These are phyloP conservation scores for Rhododendron ovatum DNA, from an alignment of 148 eudicot species.

Conservation along the genomic window DNA sequence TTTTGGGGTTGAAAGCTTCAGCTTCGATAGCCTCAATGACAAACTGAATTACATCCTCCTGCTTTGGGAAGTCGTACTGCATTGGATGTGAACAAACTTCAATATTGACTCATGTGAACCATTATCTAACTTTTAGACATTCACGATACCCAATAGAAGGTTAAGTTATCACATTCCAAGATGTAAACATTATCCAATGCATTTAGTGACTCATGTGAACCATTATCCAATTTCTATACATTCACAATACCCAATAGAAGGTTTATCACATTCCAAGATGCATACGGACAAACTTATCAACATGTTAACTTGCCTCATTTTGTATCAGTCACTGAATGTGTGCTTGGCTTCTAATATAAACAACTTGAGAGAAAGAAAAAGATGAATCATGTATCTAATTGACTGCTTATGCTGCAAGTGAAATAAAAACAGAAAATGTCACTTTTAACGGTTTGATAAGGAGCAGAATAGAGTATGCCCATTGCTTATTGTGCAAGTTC, in stretches of 20 bases:
- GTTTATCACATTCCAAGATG: background rate
- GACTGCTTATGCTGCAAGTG: background rate
- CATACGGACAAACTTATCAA: background rate
- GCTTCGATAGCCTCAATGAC: constrained; percentile 96
- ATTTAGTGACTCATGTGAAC: background rate
- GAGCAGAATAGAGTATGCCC: background rate
- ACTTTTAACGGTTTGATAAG: background rate
- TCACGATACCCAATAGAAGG: background rate
- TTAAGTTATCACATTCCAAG: background rate
- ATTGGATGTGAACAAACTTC: constrained; percentile 14
- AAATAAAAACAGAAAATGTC: background rate
- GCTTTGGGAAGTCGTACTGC: constrained; percentile 97
- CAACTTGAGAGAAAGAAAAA: background rate
- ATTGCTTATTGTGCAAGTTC: background rate
- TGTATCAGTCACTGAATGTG: background rate
- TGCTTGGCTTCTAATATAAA: background rate
- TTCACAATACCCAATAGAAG: background rate
- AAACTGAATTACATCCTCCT: constrained; percentile 85
- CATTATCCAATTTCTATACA: background rate
- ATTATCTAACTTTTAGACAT: background rate
- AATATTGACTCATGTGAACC: background rate
- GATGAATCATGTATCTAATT: background rate
- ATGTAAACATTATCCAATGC: background rate
- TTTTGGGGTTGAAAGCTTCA: constrained; percentile 85
- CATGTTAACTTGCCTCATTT: background rate